These are phyloP conservation scores for Nicotiana rustica DNA, from an alignment of 305 asterid genomes.

Conservation along the genomic window DNA sequence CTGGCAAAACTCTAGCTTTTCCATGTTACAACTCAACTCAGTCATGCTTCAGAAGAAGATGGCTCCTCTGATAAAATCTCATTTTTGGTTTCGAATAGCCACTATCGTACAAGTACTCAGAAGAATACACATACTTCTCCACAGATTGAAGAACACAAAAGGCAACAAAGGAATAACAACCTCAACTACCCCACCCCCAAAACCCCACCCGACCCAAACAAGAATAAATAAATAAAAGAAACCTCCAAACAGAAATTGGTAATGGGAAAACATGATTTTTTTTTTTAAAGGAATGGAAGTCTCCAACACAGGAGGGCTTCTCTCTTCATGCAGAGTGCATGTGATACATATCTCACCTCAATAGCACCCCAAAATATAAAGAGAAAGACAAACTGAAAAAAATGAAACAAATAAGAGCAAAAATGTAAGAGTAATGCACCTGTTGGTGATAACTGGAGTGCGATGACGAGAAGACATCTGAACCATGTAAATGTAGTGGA, in stretches of 20 bases:
- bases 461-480: conserved; percentile 87
- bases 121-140: not conserved
- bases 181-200: not conserved
- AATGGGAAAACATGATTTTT: not conserved
- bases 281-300: not conserved
- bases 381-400: not conserved
- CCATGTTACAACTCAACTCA: conserved; percentile 10
- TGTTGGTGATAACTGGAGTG: conserved; percentile 83
- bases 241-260: not conserved
- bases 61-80: conserved; percentile 11
- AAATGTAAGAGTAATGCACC: conserved; percentile 47
- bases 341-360: not conserved
- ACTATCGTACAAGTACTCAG: conserved; percentile 3
- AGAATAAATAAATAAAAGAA: not conserved
- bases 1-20: conserved; percentile 3
- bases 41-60: conserved; percentile 24
- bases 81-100: conserved; percentile 11
- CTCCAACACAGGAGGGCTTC: not conserved
- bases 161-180: conserved; percentile 8
- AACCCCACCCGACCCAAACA: not conserved
- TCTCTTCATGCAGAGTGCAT: conserved; percentile 25
- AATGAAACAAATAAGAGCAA: conserved; percentile 28
- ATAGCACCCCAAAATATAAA: not conserved
- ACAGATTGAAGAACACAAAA: not conserved
- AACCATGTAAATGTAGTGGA: conserved; percentile 85